Base-by-base conservation (phyloP, 306 rosid species). In the Prunus campanulata region DNA sequence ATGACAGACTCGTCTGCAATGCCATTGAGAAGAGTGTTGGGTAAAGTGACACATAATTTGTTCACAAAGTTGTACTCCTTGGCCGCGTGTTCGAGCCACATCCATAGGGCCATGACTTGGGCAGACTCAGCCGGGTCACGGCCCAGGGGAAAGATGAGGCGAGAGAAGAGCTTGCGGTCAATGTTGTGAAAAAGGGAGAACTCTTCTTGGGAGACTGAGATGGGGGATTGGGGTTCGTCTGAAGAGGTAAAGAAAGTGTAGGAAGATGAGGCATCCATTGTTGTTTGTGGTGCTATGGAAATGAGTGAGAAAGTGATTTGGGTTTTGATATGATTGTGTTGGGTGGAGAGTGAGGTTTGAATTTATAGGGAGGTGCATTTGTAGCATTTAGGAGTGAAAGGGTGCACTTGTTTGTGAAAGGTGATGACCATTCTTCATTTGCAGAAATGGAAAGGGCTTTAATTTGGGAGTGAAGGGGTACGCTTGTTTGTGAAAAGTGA, bases 91-190 rank as follows among this genome's bases (percentile, higher is more conserved):
- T 93, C 98, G 0, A 89, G 74, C 95, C 97, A 93, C 66, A 93
- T 32, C 81, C 92, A 74, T 19, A 93, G 77, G 3, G 88, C 89
- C 91, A 91, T 87, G 20, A 91, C 77, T 1, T 80, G 86, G 0
- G 78, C 73, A 2, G 91, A 83, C 66, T 81, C 81, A 0, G 83
- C 67, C 0, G 87, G 76, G n/a, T 89, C 91, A 0, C 87, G 93
- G 1, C 81, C 51, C 0, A 91, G 81, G 12, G 9, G 19, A n/a
- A 76, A 75, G 11, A 89, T 80, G 67, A 93, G 16, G 4, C 90
- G 86, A 27, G 19, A 39, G 81, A 85, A 93, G 3, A 93, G 87
- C 3, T 46, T 55, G 5, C 98, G 85, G 54, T 93, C 98, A 1
- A 88, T 70, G 35, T 54, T 47, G 84, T 93, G 90, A n/a, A 91